Evolutionary conservation across 768 basidiomycete species (phyloP).

Genomic region (Rhizopogon roseolus): DNA sequence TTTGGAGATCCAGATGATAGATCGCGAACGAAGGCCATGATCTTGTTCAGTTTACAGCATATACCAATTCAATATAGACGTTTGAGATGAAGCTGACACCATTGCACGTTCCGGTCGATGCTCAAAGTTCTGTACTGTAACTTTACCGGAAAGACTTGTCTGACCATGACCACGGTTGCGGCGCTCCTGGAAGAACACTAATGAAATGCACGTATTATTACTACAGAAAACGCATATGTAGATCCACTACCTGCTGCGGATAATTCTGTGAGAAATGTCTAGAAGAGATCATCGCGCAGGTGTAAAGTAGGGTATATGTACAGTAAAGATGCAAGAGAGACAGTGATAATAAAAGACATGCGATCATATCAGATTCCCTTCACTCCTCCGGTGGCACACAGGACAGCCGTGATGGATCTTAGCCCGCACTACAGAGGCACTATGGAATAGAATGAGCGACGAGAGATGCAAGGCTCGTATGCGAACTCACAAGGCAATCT

Average conservation of each 20-base stretch:
- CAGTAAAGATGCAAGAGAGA: background rate
- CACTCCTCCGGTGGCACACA: conserved; percentile 60
- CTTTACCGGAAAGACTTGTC: no score
- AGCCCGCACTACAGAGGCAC: conserved; percentile 67
- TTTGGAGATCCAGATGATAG: conserved; percentile 11
- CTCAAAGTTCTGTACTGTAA: no score
- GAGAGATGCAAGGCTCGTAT: background rate
- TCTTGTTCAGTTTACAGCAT: background rate
- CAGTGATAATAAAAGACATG: background rate
- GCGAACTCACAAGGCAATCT: conserved; percentile 69
- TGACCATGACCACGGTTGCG: no score
- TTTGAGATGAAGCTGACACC: background rate
- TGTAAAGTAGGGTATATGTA: background rate
- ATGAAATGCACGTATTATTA: no score
- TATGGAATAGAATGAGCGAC: conserved; percentile 23
- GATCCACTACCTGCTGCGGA: no score
- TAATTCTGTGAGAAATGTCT: background rate
- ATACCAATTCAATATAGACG: background rate
- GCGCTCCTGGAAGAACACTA: no score
- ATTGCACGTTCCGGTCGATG: background rate
- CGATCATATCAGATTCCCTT: conserved; percentile 35
- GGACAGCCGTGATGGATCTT: conserved; percentile 70
- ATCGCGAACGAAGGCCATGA: background rate
- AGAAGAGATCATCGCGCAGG: background rate
- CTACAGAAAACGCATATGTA: background rate